Conservation (phyloP, 2,329 filamentous ascomycete genomes). For the Botrytis elliptica region DNA sequence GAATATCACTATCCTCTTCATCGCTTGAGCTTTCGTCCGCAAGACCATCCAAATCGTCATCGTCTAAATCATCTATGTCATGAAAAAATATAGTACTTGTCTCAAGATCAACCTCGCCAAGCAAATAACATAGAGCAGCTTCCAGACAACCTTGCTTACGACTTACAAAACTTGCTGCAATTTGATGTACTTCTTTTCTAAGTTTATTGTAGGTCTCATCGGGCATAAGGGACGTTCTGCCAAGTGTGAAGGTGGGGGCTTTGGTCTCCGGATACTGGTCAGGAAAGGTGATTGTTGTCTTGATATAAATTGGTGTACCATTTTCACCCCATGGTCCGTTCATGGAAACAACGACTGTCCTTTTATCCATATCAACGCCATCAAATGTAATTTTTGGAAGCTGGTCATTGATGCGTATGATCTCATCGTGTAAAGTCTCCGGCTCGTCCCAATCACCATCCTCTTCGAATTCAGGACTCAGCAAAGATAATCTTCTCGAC, state of each 20-base stretch:
- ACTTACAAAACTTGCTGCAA: conserved; percentile 55
- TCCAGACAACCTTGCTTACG: conserved; percentile 62
- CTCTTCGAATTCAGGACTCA: conserved; percentile 38
- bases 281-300: conserved; percentile 60
- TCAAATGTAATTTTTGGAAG: conserved; percentile 65
- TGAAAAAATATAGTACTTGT: conserved; percentile 62
- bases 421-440: conserved; percentile 63
- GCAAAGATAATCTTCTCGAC: conserved; percentile 36
- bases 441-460: conserved; percentile 54
- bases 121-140: conserved; percentile 59
- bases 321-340: conserved; percentile 63
- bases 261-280: conserved; percentile 57
- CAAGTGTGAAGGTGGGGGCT: conserved; percentile 58
- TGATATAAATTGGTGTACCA: conserved; percentile 58
- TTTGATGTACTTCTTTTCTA: conserved; percentile 54
- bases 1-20: conserved; percentile 61
- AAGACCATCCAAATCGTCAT: conserved; percentile 54
- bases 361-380: conserved; percentile 61
- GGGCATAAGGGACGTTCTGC: conserved; percentile 62
- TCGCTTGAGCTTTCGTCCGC: conserved; percentile 81
- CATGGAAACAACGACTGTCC: conserved; percentile 58
- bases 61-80: conserved; percentile 56
- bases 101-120: conserved; percentile 62
- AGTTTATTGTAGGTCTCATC: conserved; percentile 54
- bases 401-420: conserved; percentile 60